Conservation (phyloP, 352 stramenopile genomes). For the Globisporangium nodosum region DNA sequence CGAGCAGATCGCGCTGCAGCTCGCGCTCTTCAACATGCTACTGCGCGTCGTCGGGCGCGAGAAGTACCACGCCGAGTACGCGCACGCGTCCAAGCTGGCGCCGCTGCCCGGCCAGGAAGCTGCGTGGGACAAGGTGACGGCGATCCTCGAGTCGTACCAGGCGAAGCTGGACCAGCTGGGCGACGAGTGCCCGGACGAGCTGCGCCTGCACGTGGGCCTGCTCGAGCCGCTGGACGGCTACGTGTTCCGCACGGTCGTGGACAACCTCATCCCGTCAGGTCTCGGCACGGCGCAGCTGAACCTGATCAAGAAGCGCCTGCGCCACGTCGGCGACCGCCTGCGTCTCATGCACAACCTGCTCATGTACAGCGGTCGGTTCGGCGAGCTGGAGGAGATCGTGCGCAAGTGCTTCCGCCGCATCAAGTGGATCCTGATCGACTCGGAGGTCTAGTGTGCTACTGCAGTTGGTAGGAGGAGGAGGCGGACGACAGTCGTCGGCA, state of each 20-base stretch:
- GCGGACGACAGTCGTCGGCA: not conserved
- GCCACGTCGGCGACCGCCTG: constrained; percentile 79
- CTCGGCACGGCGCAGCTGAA: constrained; percentile 83
- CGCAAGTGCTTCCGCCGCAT: constrained; percentile 90
- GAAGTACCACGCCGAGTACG: constrained; percentile 68
- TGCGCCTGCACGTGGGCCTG: constrained; percentile 64
- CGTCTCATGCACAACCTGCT: constrained; percentile 88
- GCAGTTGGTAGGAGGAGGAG: not conserved
- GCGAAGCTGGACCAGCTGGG: constrained; percentile 65
- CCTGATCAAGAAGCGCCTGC: constrained; percentile 86
- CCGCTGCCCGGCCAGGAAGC: constrained; percentile 69
- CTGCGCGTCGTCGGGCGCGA: constrained; percentile 77
- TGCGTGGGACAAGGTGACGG: constrained; percentile 62
- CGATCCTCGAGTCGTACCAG: constrained; percentile 63
- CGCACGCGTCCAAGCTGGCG: constrained; percentile 48
- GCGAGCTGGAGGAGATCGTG: constrained; percentile 83
- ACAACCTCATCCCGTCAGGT: constrained; percentile 77
- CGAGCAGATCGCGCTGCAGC: constrained; percentile 75
- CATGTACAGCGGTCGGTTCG: constrained; percentile 83
- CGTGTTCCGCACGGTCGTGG: constrained; percentile 83
- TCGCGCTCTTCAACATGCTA: constrained; percentile 85
- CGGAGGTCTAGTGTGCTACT: constrained; percentile 56
- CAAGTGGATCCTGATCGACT: constrained; percentile 91
- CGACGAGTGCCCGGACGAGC: constrained; percentile 54
- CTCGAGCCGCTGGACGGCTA: constrained; percentile 78